These are phyloP conservation scores for Epichloe elymi DNA, from an alignment of 2,329 filamentous ascomycete species.

Conservation along the genomic window DNA sequence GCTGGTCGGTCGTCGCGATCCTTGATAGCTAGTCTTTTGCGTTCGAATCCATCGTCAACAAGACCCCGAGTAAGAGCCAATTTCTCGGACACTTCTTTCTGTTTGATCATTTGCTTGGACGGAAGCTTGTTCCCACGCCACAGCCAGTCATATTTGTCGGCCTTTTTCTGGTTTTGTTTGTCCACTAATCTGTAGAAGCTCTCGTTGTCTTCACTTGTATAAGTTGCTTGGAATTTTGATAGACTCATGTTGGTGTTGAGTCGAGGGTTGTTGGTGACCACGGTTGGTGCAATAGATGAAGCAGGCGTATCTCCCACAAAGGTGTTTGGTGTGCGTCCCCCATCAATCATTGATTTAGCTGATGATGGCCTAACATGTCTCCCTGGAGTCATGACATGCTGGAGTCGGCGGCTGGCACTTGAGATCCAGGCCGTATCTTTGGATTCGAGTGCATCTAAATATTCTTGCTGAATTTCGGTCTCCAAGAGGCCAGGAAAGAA, in stretches of 20 bases:
- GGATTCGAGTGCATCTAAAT: slow-evolving; percentile 80
- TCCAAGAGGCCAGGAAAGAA: slow-evolving; percentile 91
- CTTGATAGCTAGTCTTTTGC: slow-evolving; percentile 48
- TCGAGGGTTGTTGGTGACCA: slow-evolving; percentile 27
- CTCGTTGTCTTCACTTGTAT: slow-evolving; percentile 96
- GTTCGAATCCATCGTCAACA: slow-evolving; percentile 43
- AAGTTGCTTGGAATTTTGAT: slow-evolving; percentile 76
- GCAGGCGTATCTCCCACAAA: slow-evolving; percentile 62
- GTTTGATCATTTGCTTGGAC: slow-evolving; percentile 62
- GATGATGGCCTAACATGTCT: slow-evolving; percentile 23
- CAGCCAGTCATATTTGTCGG: slow-evolving; percentile 79
- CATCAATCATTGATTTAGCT: slow-evolving; percentile 14
- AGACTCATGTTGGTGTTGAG: slow-evolving; percentile 71
- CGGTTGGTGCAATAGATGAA: slow-evolving; percentile 35
- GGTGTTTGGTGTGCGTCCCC: slow-evolving; percentile 46
- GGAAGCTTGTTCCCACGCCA: slow-evolving; percentile 79
- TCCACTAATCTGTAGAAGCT: slow-evolving; percentile 90
- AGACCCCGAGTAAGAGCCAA: slow-evolving; percentile 33
- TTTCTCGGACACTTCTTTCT: slow-evolving; percentile 47
- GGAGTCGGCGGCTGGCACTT: slow-evolving; percentile 58
- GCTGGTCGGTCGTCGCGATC: slow-evolving; percentile 62
- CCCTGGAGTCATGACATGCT: slow-evolving; percentile 71
- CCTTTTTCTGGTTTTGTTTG: slow-evolving; percentile 72
- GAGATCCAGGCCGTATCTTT: slow-evolving; percentile 76
- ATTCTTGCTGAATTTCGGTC: slow-evolving; percentile 78